Evolutionary conservation across 371 early-diverging fungal species (phyloP).

Genomic region (Apophysomyces trapeziformis): DNA sequence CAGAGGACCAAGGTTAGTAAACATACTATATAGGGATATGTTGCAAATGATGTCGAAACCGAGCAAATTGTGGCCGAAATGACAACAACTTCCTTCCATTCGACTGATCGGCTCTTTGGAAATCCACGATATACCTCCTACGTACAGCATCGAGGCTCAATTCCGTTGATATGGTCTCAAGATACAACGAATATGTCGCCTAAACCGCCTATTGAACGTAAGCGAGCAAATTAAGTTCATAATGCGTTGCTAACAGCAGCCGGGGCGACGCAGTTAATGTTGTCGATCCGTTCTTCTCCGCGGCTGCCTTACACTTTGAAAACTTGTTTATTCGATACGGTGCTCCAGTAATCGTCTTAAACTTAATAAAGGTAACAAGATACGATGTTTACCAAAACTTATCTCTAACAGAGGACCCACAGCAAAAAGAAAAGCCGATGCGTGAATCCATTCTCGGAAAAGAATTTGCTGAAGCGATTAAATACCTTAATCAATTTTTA

Average conservation of each 20-base stretch:
- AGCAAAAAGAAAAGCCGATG: slow-evolving; percentile 85
- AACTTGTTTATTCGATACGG: slow-evolving; percentile 90
- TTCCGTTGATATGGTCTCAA: slow-evolving; percentile 96
- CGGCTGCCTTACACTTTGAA: slow-evolving; percentile 92
- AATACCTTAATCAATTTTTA: slow-evolving; percentile 89
- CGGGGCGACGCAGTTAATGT: slow-evolving; percentile 62
- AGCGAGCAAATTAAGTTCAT: slow-evolving; percentile 10
- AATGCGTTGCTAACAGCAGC: not conserved
- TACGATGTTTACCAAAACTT: not conserved
- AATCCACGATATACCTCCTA: slow-evolving; percentile 89
- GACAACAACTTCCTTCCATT: slow-evolving; percentile 82
- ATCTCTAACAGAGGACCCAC: not conserved
- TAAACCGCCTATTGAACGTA: slow-evolving; percentile 93
- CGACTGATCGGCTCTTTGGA: slow-evolving; percentile 53
- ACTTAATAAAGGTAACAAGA: slow-evolving; percentile 81
- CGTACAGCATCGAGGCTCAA: slow-evolving; percentile 96
- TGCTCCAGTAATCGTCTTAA: slow-evolving; percentile 86
- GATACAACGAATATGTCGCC: slow-evolving; percentile 91
- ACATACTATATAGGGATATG: slow-evolving; percentile 70
- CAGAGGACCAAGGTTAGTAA: not conserved
- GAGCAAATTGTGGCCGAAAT: slow-evolving; percentile 97
- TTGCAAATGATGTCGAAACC: slow-evolving; percentile 99
- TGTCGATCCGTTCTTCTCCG: slow-evolving; percentile 91
- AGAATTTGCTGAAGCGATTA: slow-evolving; percentile 82
- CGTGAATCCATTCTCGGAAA: slow-evolving; percentile 88